Evolutionary conservation across 2,329 filamentous ascomycete species (phyloP).

Genomic region (Cercospora sesami): DNA sequence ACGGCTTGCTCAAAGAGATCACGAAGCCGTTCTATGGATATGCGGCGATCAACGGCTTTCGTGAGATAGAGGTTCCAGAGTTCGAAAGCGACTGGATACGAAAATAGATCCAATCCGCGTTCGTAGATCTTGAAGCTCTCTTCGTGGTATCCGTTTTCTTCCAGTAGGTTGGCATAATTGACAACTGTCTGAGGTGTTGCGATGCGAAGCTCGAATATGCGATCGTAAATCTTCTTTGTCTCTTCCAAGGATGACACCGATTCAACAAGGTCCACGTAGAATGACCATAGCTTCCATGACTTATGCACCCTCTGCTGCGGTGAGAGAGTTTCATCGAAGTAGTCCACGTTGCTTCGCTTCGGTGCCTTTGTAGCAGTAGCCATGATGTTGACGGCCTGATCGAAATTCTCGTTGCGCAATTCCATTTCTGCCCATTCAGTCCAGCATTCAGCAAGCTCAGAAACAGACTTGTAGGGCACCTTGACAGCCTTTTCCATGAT

Average conservation of each 20-base stretch:
- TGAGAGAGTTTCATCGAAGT: conserved; percentile 91
- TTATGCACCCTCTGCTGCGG: conserved; percentile 97
- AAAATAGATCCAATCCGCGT: conserved; percentile 94
- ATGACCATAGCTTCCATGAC: conserved; percentile 99
- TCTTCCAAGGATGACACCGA: conserved; percentile 89
- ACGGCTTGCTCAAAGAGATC: conserved; percentile 97
- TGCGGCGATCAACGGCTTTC: conserved; percentile 94
- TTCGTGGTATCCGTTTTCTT: conserved; percentile 93
- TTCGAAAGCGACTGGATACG: conserved; percentile 96
- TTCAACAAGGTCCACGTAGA: conserved; percentile 97
- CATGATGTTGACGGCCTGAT: conserved; percentile 93
- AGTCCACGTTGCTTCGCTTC: conserved; percentile 96
- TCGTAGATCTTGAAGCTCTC: conserved; percentile 98
- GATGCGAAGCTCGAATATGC: conserved; percentile 96
- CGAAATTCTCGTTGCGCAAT: conserved; percentile 91
- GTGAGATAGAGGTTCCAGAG: conserved; percentile 98
- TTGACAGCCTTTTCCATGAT: conserved; percentile 99
- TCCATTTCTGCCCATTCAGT: conserved; percentile 99
- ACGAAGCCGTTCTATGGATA: conserved; percentile 87
- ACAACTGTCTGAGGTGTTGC: conserved; percentile 97
- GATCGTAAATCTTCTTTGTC: conserved; percentile 90
- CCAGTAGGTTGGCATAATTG: conserved; percentile 94
- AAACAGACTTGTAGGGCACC: conserved; percentile 96
- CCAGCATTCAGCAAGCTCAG: conserved; percentile 96
- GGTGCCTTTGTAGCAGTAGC: conserved; percentile 95